Conservation (phyloP, 2,329 filamentous ascomycete genomes). For the Acrocalymma vagum region DNA sequence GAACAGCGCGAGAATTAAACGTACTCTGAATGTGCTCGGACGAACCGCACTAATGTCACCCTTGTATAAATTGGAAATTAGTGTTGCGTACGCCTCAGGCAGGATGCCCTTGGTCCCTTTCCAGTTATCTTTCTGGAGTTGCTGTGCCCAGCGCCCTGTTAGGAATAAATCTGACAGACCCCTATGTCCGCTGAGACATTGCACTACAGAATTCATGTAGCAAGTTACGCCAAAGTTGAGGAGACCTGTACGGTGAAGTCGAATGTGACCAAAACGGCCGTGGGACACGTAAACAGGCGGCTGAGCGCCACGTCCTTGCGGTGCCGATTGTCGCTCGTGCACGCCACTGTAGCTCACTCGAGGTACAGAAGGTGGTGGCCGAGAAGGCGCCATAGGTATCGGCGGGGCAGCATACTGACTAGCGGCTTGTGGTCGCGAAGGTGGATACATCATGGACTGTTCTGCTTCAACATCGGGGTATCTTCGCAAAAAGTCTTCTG, state of each 20-base stretch:
- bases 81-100: slow-evolving; percentile 68
- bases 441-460: slow-evolving; percentile 64
- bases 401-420: slow-evolving; percentile 59
- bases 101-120: slow-evolving; percentile 71
- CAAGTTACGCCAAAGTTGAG: slow-evolving; percentile 84
- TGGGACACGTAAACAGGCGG: slow-evolving; percentile 56
- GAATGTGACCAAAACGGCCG: slow-evolving; percentile 53
- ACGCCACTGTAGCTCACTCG: slow-evolving; percentile 82
- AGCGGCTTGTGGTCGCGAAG: slow-evolving; percentile 43
- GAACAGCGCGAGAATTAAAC: slow-evolving; percentile 5
- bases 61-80: slow-evolving; percentile 70
- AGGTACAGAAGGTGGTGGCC: slow-evolving; percentile 66
- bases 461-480: slow-evolving; percentile 74
- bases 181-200: slow-evolving; percentile 79
- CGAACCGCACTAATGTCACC: slow-evolving; percentile 58
- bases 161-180: slow-evolving; percentile 70
- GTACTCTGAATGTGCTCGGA: slow-evolving; percentile 56
- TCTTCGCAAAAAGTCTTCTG: slow-evolving; percentile 83
- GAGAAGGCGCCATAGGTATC: slow-evolving; percentile 67
- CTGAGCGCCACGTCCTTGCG: slow-evolving; percentile 43
- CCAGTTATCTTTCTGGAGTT: slow-evolving; percentile 69
- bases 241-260: slow-evolving; percentile 74
- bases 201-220: slow-evolving; percentile 91
- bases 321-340: slow-evolving; percentile 62
- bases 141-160: slow-evolving; percentile 67